A percentile compares a stretch with the other conserved stretches of the same genome.
Evolutionary conservation across 208 protist species (phyloP).

Genomic region (Leishmania gerbilli): DNA sequence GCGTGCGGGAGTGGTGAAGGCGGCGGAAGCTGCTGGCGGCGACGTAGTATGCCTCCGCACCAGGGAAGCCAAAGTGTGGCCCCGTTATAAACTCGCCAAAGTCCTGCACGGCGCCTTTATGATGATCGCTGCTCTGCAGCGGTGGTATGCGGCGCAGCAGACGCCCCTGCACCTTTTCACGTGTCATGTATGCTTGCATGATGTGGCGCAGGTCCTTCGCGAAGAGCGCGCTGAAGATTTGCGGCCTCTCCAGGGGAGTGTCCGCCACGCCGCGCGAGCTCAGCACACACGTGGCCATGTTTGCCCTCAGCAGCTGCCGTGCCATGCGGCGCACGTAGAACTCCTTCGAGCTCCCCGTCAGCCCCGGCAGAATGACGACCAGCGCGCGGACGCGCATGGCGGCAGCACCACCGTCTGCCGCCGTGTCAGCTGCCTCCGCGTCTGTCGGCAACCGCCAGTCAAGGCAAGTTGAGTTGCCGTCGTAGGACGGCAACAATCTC

Average conservation of each 20-base stretch:
- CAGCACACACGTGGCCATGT: slow-evolving; percentile 45
- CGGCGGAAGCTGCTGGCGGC: slow-evolving; percentile 39
- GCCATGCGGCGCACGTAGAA: slow-evolving; percentile 62
- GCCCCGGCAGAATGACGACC: slow-evolving; percentile 65
- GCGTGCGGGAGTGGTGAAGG: slow-evolving; percentile 36
- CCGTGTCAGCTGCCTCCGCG: slow-evolving; percentile 11
- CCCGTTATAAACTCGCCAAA: slow-evolving; percentile 55
- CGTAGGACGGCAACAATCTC: slow-evolving; percentile 48
- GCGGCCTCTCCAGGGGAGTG: slow-evolving; percentile 56
- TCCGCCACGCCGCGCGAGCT: slow-evolving; percentile 64
- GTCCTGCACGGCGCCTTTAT: slow-evolving; percentile 21
- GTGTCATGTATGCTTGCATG: slow-evolving; percentile 40
- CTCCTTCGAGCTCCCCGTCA: slow-evolving; percentile 50
- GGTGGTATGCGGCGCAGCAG: slow-evolving; percentile 16
- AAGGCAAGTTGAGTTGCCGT: slow-evolving; percentile 61
- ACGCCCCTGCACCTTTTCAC: slow-evolving; percentile 8
- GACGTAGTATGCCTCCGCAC: slow-evolving; percentile 47
- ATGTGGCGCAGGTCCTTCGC: slow-evolving; percentile 63
- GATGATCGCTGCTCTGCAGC: not conserved
- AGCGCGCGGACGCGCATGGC: slow-evolving; percentile 30
- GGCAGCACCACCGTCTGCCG: slow-evolving; percentile 2
- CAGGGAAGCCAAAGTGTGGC: slow-evolving; percentile 50
- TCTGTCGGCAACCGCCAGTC: slow-evolving; percentile 48
- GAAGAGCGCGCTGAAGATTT: slow-evolving; percentile 61
- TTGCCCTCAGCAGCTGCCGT: slow-evolving; percentile 22